Conservation (phyloP, 164 flowering plant genomes). For the Vitis cinerea region DNA sequence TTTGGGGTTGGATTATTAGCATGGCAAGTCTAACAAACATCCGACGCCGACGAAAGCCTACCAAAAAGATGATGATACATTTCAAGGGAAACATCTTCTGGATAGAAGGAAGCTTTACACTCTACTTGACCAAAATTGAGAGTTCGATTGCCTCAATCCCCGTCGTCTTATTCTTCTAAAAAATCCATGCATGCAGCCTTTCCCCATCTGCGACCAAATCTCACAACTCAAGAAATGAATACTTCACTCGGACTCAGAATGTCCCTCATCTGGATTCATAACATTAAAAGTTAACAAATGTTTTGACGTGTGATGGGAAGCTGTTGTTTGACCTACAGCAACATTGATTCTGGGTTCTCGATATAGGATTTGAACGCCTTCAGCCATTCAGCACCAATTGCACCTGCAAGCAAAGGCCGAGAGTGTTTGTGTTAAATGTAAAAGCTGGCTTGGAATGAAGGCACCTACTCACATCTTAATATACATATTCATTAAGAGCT, state of each 20-base stretch:
- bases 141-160: not conserved
- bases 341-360: slow-evolving; percentile 85
- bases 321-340: slow-evolving; percentile 41
- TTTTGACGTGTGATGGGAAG: not conserved
- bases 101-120: not conserved
- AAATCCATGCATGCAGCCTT: not conserved
- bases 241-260: not conserved
- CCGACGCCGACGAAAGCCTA: no score
- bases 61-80: no score
- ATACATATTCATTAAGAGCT: not conserved
- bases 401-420: slow-evolving; percentile 53
- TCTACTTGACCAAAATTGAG: not conserved
- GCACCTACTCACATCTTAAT: not conserved
- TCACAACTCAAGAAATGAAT: not conserved
- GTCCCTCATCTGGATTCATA: slow-evolving; percentile 17
- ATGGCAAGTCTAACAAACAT: no score
- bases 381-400: slow-evolving; percentile 93
- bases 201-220: not conserved
- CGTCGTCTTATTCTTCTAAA: not conserved
- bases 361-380: slow-evolving; percentile 90
- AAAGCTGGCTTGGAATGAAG: not conserved
- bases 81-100: no score
- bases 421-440: not conserved
- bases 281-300: slow-evolving; percentile 10
- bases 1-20: no score